Percentiles rank a stretch among this genome's conserved stretches.
Evolutionary conservation across 192 early-diverging fungal genomes (phyloP).

Genomic region (Gonapodya prolifera): DNA sequence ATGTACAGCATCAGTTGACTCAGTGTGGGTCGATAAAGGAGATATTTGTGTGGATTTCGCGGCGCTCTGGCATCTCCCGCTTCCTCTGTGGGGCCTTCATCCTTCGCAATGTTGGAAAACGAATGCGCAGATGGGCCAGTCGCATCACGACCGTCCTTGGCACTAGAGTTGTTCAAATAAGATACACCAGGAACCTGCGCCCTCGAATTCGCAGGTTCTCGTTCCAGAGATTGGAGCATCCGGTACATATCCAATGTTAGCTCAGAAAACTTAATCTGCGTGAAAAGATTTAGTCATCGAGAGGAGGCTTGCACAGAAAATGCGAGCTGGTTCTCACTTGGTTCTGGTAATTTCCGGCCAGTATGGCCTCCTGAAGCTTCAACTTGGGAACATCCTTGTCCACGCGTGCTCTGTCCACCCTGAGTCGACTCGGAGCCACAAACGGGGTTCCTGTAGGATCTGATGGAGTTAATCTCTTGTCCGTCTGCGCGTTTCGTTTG

Average conservation of each 20-base stretch:
- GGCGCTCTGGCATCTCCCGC: background rate
- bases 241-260: slow-evolving; percentile 94
- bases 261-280: slow-evolving; percentile 86
- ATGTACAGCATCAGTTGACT: slow-evolving; percentile 86
- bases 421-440: slow-evolving; percentile 36
- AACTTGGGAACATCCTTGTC: slow-evolving; percentile 20
- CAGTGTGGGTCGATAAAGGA: slow-evolving; percentile 81
- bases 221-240: slow-evolving; percentile 84
- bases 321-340: slow-evolving; percentile 30
- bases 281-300: background rate
- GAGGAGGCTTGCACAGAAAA: background rate
- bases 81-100: background rate
- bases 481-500: background rate
- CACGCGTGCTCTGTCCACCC: slow-evolving; percentile 19
- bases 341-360: slow-evolving; percentile 88
- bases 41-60: slow-evolving; percentile 81
- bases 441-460: slow-evolving; percentile 30
- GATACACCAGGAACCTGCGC: background rate
- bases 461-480: slow-evolving; percentile 1
- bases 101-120: background rate
- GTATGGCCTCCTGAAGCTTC: slow-evolving; percentile 82
- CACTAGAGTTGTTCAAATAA: background rate
- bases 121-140: background rate
- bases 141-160: background rate
- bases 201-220: slow-evolving; percentile 35